phyloP scores from a whole-genome alignment of 192 early-diverging fungal species.

The Entomortierella lignicola region DNA sequence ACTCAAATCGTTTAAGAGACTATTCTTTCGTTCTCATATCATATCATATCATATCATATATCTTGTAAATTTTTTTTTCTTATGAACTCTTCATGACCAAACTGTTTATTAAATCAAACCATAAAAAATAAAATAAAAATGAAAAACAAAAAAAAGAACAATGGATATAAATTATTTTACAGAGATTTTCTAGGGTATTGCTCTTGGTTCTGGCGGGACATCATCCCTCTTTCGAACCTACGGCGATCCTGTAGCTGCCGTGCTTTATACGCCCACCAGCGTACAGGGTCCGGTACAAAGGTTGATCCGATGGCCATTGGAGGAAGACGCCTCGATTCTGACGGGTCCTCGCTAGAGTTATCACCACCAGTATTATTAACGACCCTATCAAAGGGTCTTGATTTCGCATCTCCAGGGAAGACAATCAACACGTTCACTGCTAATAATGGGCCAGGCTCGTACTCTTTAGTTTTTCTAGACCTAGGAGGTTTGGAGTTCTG shows the following conservation, averaged over 20 bases:
- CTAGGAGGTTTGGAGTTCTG: background rate
- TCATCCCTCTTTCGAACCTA: conserved; percentile 22
- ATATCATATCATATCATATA: too few relatives aligned
- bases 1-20: too few relatives aligned
- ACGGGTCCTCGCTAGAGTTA: background rate
- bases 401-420: conserved; percentile 39
- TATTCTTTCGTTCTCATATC: too few relatives aligned
- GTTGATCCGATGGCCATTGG: conserved; percentile 48
- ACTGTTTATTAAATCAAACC: background rate
- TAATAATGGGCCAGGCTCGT: conserved; percentile 39
- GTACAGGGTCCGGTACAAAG: conserved; percentile 44
- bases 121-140: background rate
- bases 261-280: conserved; percentile 54
- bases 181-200: background rate
- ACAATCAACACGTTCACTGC: conserved; percentile 46
- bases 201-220: background rate
- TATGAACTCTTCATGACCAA: background rate
- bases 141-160: too few relatives aligned
- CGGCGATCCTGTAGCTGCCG: conserved; percentile 21
- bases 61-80: background rate
- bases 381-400: conserved; percentile 5
- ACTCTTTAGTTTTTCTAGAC: conserved; percentile 24
- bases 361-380: background rate
- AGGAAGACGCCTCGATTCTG: conserved; percentile 23
- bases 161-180: background rate